A percentile compares a stretch with the other conserved stretches of the same genome.
Evolutionary conservation across 2,329 filamentous ascomycete genomes (phyloP).

Genomic region (Aspergillus sojae): DNA sequence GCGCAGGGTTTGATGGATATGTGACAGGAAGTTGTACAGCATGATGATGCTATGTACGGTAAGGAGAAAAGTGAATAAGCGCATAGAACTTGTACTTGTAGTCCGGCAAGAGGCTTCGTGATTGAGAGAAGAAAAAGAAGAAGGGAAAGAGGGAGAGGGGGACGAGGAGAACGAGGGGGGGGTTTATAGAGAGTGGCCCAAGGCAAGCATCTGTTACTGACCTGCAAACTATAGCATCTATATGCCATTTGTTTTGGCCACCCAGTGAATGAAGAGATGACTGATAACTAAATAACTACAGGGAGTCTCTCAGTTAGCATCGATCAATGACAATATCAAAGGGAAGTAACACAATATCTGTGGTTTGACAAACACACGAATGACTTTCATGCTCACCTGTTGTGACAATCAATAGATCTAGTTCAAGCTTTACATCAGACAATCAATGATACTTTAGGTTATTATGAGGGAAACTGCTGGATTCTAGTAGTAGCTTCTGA

Average conservation of each 20-base stretch:
- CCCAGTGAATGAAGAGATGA: not conserved
- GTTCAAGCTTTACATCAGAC: not conserved
- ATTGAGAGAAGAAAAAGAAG: not conserved
- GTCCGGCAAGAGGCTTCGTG: not conserved
- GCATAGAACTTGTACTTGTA: not conserved
- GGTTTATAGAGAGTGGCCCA: not conserved
- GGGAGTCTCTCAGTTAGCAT: not conserved
- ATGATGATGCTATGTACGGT: not conserved
- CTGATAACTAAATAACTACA: not conserved
- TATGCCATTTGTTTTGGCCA: not conserved
- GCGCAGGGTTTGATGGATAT: not conserved
- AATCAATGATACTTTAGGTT: not conserved
- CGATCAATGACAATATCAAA: not conserved
- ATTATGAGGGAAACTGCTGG: too few relatives aligned
- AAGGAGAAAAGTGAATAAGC: not conserved
- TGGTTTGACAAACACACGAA: not conserved
- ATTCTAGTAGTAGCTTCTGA: not conserved
- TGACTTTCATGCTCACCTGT: not conserved
- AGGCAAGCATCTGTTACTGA: not conserved
- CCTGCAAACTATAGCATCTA: not conserved
- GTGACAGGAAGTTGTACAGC: not conserved
- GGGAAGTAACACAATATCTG: not conserved
- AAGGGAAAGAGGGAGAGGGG: not conserved
- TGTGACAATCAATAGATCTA: not conserved
- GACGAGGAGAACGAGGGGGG: not conserved